These are phyloP conservation scores for Phyllosticta citriasiana DNA, from an alignment of 2,329 filamentous ascomycete species.

Conservation along the genomic window DNA sequence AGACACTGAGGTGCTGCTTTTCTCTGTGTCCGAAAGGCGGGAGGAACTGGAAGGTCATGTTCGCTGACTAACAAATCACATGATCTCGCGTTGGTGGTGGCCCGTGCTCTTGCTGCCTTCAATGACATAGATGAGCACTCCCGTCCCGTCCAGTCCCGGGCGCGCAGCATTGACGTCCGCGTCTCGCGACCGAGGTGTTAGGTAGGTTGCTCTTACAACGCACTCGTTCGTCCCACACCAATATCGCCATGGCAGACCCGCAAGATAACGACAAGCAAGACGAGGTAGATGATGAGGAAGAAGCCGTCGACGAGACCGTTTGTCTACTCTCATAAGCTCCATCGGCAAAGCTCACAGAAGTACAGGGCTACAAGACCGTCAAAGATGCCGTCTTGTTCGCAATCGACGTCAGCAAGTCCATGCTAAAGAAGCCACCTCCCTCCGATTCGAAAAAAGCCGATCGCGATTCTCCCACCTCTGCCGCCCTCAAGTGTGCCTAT, in stretches of 20 bases:
- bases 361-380: constrained; percentile 76
- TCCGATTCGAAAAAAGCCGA: constrained; percentile 61
- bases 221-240: neutral
- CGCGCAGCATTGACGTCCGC: neutral
- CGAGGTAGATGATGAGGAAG: constrained; percentile 9
- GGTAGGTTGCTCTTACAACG: neutral
- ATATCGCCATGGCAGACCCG: constrained; percentile 1
- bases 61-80: neutral
- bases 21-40: too few relatives aligned
- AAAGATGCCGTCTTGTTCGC: constrained; percentile 98
- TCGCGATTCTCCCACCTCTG: constrained; percentile 66
- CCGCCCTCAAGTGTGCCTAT: constrained; percentile 88
- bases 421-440: constrained; percentile 60
- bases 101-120: neutral
- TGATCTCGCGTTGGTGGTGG: neutral
- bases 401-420: constrained; percentile 80
- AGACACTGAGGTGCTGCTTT: too few relatives aligned
- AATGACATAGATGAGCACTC: neutral
- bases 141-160: neutral
- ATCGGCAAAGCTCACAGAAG: neutral
- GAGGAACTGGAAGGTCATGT: too few relatives aligned
- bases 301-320: constrained; percentile 9
- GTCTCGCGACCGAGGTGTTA: neutral
- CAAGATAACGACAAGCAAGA: constrained; percentile 6
- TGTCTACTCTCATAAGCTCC: neutral